A percentile compares a stretch with the other conserved stretches of the same genome.
These are phyloP conservation scores for Stipa capillata DNA, from an alignment of 176 grass and related monocot species.

Conservation along the genomic window DNA sequence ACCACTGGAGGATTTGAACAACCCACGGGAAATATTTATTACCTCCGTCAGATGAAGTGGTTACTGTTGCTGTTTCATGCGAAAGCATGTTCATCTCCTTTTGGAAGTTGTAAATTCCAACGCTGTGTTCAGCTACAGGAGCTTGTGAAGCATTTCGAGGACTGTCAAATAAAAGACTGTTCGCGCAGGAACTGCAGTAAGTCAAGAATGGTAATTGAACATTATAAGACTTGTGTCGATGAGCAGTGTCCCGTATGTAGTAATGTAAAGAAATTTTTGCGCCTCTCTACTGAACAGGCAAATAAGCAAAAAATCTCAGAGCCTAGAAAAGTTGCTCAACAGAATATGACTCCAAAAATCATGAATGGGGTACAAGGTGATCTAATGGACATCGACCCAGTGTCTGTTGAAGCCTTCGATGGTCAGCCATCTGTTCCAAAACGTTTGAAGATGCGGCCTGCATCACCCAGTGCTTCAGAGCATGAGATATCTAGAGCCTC, in stretches of 20 bases:
- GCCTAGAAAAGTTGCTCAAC: slow-evolving; percentile 39
- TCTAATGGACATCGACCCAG: slow-evolving; percentile 65
- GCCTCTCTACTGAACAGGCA: slow-evolving; percentile 44
- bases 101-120: slow-evolving; percentile 76
- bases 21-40: slow-evolving; percentile 43
- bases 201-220: slow-evolving; percentile 51
- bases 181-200: slow-evolving; percentile 43
- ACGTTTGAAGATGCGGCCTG: slow-evolving; percentile 48
- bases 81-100: slow-evolving; percentile 52
- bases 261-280: slow-evolving; percentile 49
- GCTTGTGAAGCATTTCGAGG: slow-evolving; percentile 65
- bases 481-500: slow-evolving; percentile 42
- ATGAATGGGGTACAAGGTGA: slow-evolving; percentile 33
- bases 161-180: slow-evolving; percentile 67
- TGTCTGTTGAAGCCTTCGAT: slow-evolving; percentile 51
- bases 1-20: slow-evolving; percentile 35
- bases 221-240: slow-evolving; percentile 63
- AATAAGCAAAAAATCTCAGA: slow-evolving; percentile 27
- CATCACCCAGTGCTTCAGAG: slow-evolving; percentile 28
- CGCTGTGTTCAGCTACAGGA: slow-evolving; percentile 69
- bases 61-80: slow-evolving; percentile 80
- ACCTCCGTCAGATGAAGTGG: slow-evolving; percentile 70
- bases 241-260: slow-evolving; percentile 80
- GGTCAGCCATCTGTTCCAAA: slow-evolving; percentile 54
- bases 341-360: slow-evolving; percentile 37